Conservation (phyloP, 2,329 filamentous ascomycete genomes). For the Helotiales sp. region DNA sequence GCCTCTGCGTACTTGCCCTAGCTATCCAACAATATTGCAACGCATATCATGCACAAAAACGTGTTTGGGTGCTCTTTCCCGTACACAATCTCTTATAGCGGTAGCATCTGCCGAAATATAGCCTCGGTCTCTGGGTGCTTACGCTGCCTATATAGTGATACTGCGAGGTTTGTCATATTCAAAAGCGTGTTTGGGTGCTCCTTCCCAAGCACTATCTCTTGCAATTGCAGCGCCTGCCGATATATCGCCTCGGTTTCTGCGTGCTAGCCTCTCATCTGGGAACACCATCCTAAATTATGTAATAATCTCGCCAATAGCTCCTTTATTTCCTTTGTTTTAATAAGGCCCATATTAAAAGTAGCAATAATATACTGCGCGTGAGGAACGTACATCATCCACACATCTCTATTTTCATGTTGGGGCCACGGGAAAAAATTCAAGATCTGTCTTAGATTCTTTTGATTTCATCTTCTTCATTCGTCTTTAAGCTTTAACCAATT, state of each 20-base stretch:
- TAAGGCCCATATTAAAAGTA: not conserved
- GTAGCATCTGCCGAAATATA: conserved; percentile 17
- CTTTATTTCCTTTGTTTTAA: not conserved
- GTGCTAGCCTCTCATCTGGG: conserved; percentile 4
- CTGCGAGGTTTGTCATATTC: too few species aligned
- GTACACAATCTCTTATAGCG: conserved; percentile 16
- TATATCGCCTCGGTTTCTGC: not conserved
- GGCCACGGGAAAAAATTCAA: conserved; percentile 21
- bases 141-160: too few species aligned
- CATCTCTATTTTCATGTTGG: conserved; percentile 17
- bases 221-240: conserved; percentile 6
- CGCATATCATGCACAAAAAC: conserved; percentile 1
- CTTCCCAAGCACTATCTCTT: conserved; percentile 6
- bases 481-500: conserved; percentile 15
- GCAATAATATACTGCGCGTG: conserved; percentile 16
- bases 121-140: too few species aligned
- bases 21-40: conserved; percentile 3
- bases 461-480: conserved; percentile 9
- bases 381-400: conserved; percentile 11
- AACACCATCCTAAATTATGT: conserved; percentile 5
- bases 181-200: too few species aligned
- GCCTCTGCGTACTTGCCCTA: conserved; percentile 25
- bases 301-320: not conserved
- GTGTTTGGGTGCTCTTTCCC: conserved; percentile 24
- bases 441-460: conserved; percentile 13